These are phyloP conservation scores for Hirsutella minnesotensis DNA, from an alignment of 2,329 filamentous ascomycete genomes.

Conservation along the genomic window DNA sequence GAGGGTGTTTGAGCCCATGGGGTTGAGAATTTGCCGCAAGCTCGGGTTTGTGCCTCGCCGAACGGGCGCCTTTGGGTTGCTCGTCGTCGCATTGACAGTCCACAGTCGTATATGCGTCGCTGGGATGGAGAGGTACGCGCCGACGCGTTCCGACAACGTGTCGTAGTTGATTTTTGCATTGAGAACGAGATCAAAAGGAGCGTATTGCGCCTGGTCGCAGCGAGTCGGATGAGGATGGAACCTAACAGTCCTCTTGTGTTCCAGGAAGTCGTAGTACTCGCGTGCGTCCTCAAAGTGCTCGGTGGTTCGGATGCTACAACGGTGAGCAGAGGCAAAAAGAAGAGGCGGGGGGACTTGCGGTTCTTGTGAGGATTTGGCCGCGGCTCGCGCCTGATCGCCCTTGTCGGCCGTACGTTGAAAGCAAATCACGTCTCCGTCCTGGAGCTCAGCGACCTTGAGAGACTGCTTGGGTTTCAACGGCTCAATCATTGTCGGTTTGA, in stretches of 20 bases:
- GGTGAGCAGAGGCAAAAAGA: neutral
- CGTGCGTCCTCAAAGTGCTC: constrained; percentile 60
- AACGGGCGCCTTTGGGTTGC: constrained; percentile 66
- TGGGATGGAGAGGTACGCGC: constrained; percentile 61
- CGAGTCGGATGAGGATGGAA: constrained; percentile 57
- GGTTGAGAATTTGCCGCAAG: constrained; percentile 67
- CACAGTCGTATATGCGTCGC: constrained; percentile 86
- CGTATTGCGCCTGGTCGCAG: constrained; percentile 45
- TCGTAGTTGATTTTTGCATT: constrained; percentile 89
- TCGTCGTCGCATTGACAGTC: constrained; percentile 65
- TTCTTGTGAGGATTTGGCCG: constrained; percentile 19
- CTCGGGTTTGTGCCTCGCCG: constrained; percentile 61
- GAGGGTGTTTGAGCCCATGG: constrained; percentile 55
- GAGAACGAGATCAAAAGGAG: constrained; percentile 63
- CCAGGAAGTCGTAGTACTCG: constrained; percentile 85
- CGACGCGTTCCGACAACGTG: constrained; percentile 72
- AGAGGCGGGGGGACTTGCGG: constrained; percentile 11
- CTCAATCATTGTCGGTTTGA: constrained; percentile 97
- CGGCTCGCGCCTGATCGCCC: constrained; percentile 17
- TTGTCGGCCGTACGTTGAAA: constrained; percentile 61
- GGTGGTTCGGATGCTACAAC: constrained; percentile 13
- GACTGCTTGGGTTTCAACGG: constrained; percentile 83
- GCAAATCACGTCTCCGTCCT: constrained; percentile 93
- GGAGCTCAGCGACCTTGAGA: constrained; percentile 81
- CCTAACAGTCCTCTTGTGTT: constrained; percentile 68